Conservation (phyloP, 768 basidiomycete species). For the Mycena belliarum region DNA sequence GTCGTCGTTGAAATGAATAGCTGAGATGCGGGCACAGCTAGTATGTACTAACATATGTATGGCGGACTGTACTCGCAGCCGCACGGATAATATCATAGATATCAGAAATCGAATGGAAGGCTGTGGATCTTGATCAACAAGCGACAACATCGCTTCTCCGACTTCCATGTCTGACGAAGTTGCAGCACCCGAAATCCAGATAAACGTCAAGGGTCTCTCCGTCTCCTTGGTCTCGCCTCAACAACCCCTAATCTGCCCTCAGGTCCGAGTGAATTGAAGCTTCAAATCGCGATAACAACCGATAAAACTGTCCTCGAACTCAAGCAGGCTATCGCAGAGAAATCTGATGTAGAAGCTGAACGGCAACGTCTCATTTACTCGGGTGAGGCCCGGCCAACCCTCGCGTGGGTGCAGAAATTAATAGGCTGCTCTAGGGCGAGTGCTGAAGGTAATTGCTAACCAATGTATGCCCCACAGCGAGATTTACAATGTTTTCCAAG, state of each 20-base stretch:
- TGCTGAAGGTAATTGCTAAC: constrained; percentile 57
- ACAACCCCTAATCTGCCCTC: not conserved
- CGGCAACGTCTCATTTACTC: constrained; percentile 92
- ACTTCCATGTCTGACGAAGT: constrained; percentile 52
- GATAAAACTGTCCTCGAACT: constrained; percentile 89
- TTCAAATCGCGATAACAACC: constrained; percentile 78
- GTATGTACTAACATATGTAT: not conserved
- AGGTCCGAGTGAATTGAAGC: constrained; percentile 93
- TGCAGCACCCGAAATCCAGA: constrained; percentile 53
- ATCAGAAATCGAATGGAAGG: not conserved
- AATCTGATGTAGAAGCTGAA: constrained; percentile 84
- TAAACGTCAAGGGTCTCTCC: constrained; percentile 66
- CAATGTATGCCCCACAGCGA: not conserved
- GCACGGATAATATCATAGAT: not conserved
- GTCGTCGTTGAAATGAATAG: constrained; percentile 72
- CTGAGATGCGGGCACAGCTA: too few relatives aligned
- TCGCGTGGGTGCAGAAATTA: not conserved
- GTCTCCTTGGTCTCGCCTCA: not conserved
- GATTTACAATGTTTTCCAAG: constrained; percentile 36
- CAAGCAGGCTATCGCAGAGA: constrained; percentile 84
- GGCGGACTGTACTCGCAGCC: constrained; percentile 10
- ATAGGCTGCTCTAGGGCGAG: constrained; percentile 50
- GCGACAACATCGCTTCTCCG: constrained; percentile 1
- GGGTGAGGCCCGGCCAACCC: constrained; percentile 46
- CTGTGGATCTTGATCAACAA: not conserved